Evolutionary conservation across 2,329 filamentous ascomycete species (phyloP).

Genomic region (Tricladium varicosporioides): DNA sequence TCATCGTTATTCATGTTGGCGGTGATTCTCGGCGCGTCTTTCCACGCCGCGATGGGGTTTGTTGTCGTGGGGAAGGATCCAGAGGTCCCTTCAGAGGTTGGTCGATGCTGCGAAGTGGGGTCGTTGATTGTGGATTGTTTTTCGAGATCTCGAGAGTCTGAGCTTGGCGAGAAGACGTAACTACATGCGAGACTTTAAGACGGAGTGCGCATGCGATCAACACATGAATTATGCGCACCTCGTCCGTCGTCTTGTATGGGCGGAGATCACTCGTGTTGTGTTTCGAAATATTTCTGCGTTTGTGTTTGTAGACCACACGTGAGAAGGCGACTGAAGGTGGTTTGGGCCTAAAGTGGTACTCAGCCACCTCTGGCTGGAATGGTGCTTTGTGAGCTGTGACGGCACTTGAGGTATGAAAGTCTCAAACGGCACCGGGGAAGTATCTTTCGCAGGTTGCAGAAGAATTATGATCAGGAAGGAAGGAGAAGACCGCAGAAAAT

Average conservation of each 20-base stretch:
- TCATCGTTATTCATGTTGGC: constrained; percentile 57
- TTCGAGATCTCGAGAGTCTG: constrained; percentile 9
- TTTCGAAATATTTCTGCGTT: constrained; percentile 20
- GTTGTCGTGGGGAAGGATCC: constrained; percentile 6
- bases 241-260: constrained; percentile 3
- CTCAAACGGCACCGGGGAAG: background rate
- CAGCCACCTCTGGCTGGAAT: constrained; percentile 1
- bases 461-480: background rate
- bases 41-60: constrained; percentile 17
- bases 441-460: background rate
- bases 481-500: background rate
- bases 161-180: constrained; percentile 12
- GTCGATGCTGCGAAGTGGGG: constrained; percentile 20
- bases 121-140: constrained; percentile 9
- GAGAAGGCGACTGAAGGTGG: background rate
- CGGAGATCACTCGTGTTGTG: constrained; percentile 19
- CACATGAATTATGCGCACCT: constrained; percentile 13
- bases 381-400: background rate
- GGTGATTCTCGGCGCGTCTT: constrained; percentile 22
- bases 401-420: background rate
- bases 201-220: constrained; percentile 12
- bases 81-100: constrained; percentile 6
- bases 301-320: constrained; percentile 6
- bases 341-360: background rate
- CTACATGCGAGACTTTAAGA: background rate